Evolutionary conservation across 75 land plant species (phyloP), one percentile per base, ranked within the genome.

Genomic region (Adiantum capillusveneris): DNA sequence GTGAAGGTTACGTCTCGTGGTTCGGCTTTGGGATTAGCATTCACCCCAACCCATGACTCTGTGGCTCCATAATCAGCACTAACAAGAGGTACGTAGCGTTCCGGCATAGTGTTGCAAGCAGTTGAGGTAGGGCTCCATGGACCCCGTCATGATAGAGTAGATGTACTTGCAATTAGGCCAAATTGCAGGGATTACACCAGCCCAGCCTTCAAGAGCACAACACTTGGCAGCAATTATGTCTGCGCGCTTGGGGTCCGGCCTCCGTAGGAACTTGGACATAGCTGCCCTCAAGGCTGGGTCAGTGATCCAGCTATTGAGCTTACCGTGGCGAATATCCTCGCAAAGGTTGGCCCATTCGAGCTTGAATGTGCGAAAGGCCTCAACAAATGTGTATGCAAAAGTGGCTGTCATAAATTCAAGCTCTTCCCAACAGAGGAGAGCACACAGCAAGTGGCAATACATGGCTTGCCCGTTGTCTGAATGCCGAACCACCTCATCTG

Each of bases 361-460:
- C 44, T 82, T 78, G 18, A 85, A 64, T 1, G 75, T 29, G 2
- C 62, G 31, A 41, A 85, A 65, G 11, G 80, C 82, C 14, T 82
- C 77, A 5, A 85, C 75, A 0, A 82, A 69, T 50, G 66, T 70
- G 62, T 79, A 72, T 14, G 81, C 77, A 29, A 85, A 85, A 5
- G 85, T 74, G 28, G 89, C 73, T 49, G 69, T 19, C 6, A 85
- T 29, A 59, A 70, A 73, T 48, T 82, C 68, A 16, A 85, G 76
- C 19, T 82, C 50, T 7, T 76, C 64, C 24, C 25, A 39, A 59
- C 29, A 67, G 53, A 69, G 18, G 31, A 81, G 69, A 36, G 79
- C 88, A 11, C 67, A 65, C 9, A 84, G 71, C 46, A 85, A 75
- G 60, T 81, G 85, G 58, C 88, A 81, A 62, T 81, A 85, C 14